Conservation (phyloP, 148 eudicot genomes). For the Spergularia bocconei region DNA sequence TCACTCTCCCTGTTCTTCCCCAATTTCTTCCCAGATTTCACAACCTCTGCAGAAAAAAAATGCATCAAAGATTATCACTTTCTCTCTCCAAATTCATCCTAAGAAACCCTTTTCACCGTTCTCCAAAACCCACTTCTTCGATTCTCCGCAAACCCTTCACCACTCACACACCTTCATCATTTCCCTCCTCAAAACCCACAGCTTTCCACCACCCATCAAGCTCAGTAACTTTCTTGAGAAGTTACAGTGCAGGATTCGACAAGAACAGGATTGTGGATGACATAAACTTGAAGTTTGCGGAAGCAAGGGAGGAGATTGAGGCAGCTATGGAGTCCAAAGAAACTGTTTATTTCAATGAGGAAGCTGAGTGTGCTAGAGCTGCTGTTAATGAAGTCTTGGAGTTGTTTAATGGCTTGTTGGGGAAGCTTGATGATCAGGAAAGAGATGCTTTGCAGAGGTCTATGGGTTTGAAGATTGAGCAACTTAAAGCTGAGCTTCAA, state of each 20-base stretch:
- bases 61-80: conserved; percentile 44
- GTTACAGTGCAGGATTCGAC: conserved; percentile 38
- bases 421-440: conserved; percentile 51
- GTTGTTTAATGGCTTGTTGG: conserved; percentile 60
- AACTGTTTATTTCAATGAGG: conserved; percentile 88
- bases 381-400: conserved; percentile 76
- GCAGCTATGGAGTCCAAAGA: conserved; percentile 90
- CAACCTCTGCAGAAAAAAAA: conserved; percentile 18
- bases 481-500: conserved; percentile 87
- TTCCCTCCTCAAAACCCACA: conserved; percentile 21
- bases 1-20: neutral
- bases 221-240: conserved; percentile 28
- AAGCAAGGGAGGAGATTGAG: conserved; percentile 96
- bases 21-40: neutral
- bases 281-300: conserved; percentile 82
- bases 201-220: conserved; percentile 25
- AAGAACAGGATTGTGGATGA: conserved; percentile 64
- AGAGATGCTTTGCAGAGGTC: conserved; percentile 63
- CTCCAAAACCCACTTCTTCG: conserved; percentile 38
- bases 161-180: neutral
- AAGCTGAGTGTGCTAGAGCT: conserved; percentile 81
- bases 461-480: conserved; percentile 96
- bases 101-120: conserved; percentile 32
- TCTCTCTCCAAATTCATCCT: conserved; percentile 34
- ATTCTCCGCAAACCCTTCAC: conserved; percentile 25